A percentile compares a stretch with the other conserved stretches of the same genome.
Conservation (phyloP, 1,284 basidiomycete species). For the Sutorius eximius region DNA sequence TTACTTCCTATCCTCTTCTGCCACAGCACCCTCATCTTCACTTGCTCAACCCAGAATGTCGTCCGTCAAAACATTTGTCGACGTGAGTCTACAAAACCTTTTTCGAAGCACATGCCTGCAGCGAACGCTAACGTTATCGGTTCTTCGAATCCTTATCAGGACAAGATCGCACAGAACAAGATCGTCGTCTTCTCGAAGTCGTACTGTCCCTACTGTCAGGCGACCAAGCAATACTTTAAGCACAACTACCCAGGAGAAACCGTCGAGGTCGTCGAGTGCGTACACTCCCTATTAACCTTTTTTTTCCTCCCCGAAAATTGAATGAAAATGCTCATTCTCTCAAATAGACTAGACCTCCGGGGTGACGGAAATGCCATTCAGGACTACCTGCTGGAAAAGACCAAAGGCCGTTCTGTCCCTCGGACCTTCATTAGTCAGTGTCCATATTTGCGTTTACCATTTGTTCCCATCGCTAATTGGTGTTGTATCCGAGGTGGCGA, state of each 20-base stretch:
- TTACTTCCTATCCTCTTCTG: neutral
- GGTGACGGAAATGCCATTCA: conserved; percentile 20
- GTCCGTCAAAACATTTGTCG: conserved; percentile 42
- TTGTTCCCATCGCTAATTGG: neutral
- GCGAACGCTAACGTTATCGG: neutral
- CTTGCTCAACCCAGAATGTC: conserved; percentile 25
- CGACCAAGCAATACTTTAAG: conserved; percentile 57
- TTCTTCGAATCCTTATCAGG: conserved; percentile 34
- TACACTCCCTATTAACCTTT: conserved; percentile 2
- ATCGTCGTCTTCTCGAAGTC: conserved; percentile 73
- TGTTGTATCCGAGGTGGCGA: conserved; percentile 15
- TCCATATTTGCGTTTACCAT: neutral
- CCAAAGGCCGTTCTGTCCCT: conserved; percentile 27
- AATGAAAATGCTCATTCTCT: neutral
- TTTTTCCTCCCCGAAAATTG: neutral
- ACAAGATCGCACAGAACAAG: conserved; percentile 54
- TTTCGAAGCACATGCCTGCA: neutral
- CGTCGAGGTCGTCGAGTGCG: conserved; percentile 61
- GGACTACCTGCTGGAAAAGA: conserved; percentile 24
- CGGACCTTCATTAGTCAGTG: conserved; percentile 30
- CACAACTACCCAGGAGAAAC: conserved; percentile 48
- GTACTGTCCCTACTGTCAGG: conserved; percentile 60
- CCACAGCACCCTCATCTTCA: neutral
- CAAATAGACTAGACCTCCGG: conserved; percentile 21
- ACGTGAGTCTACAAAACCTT: conserved; percentile 32